Percentiles rank a stretch among this genome's conserved stretches.
Conservation (phyloP, 257 asterid genomes). For the Plectranthus barbatus region DNA sequence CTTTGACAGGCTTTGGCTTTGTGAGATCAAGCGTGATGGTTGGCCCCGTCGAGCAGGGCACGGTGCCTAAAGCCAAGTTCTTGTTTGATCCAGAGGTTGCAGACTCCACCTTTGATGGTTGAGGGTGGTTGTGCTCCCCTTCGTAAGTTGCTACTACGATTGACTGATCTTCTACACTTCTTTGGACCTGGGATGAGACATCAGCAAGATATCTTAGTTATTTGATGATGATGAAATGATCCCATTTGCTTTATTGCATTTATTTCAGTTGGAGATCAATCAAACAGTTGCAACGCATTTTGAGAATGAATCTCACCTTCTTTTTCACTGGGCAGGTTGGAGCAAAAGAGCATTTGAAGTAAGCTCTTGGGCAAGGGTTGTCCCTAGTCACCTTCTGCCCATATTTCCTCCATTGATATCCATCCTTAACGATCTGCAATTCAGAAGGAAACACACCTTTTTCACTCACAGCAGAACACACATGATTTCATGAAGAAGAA, state of each 20-base stretch:
- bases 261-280: no score
- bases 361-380: slow-evolving; percentile 71
- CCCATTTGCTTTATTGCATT: neutral
- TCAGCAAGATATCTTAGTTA: neutral
- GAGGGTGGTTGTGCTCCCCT: slow-evolving; percentile 73
- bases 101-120: slow-evolving; percentile 23
- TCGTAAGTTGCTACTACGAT: slow-evolving; percentile 61
- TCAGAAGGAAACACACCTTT: neutral
- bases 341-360: slow-evolving; percentile 88
- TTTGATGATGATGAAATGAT: neutral
- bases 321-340: slow-evolving; percentile 92
- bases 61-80: slow-evolving; percentile 24
- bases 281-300: no score
- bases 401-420: slow-evolving; percentile 74
- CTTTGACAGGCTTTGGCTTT: slow-evolving; percentile 17
- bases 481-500: neutral
- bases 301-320: slow-evolving; percentile 45
- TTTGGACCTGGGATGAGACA: slow-evolving; percentile 32
- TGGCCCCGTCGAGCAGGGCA: slow-evolving; percentile 45
- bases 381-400: slow-evolving; percentile 74
- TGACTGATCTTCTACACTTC: slow-evolving; percentile 63
- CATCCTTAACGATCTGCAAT: slow-evolving; percentile 76
- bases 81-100: slow-evolving; percentile 15
- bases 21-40: slow-evolving; percentile 63
- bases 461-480: neutral